phyloP scores from a whole-genome alignment of 2,329 filamentous ascomycete genomes.

The Fusarium globosum region DNA sequence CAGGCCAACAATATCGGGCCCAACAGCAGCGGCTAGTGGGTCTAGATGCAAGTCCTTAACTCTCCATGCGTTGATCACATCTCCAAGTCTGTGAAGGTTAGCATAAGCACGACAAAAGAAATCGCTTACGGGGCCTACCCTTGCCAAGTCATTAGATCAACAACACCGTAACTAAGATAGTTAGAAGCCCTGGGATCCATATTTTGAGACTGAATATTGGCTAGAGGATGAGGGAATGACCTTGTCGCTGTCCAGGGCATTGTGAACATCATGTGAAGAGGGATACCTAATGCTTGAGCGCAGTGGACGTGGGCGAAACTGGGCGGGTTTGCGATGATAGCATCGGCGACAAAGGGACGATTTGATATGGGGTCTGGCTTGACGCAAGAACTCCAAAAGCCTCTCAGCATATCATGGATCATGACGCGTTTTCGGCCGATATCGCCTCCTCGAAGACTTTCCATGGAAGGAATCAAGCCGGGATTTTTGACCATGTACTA shows the following conservation, averaged over 20 bases:
- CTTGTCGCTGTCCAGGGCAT: conserved; percentile 82
- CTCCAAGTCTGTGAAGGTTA: conserved; percentile 62
- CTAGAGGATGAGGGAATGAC: conserved; percentile 78
- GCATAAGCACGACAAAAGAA: fast-evolving
- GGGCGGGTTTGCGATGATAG: conserved; percentile 85
- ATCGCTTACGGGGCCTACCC: conserved; percentile 54
- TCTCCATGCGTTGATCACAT: conserved; percentile 80
- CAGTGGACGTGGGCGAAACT: conserved; percentile 83
- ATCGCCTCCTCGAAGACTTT: background rate
- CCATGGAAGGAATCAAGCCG: background rate
- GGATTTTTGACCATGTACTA: conserved; percentile 11
- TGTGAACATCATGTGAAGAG: conserved; percentile 88
- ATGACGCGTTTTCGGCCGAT: background rate
- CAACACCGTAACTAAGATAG: conserved; percentile 81
- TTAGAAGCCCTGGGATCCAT: conserved; percentile 76
- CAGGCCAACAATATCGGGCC: conserved; percentile 75
- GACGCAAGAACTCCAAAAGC: background rate
- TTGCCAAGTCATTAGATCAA: conserved; percentile 92
- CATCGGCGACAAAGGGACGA: conserved; percentile 73
- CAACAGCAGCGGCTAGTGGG: conserved; percentile 80
- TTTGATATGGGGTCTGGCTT: background rate
- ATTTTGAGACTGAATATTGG: conserved; percentile 70
- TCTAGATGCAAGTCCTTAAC: conserved; percentile 75
- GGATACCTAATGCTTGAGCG: conserved; percentile 80
- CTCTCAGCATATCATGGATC: background rate